Base-by-base conservation (phyloP, 164 flowering plant genomes). In the Stephania japonica region DNA sequence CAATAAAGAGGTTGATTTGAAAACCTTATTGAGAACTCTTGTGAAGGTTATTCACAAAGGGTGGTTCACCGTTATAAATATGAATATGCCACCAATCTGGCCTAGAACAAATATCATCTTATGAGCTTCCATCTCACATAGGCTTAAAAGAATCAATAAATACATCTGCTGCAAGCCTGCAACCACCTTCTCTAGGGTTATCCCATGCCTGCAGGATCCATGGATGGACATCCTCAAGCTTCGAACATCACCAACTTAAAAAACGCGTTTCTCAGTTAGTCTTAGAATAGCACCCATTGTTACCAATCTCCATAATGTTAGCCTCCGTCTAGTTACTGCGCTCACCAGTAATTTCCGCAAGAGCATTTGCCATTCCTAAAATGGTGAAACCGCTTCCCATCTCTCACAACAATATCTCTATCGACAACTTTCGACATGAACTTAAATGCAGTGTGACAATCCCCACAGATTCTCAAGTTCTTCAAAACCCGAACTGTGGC, bases 401-500 rank as follows among this genome's bases (percentile, higher is more conserved):
- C 93, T 80, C 94, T 85, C 68, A 91, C 94, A 66, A 91, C 81
- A 65, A 90, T 91, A 78, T 85, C 91, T 80, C 96, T 88, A 14
- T 69, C 85, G 66, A 79, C 87, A 24, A 84, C 85, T 76, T 75
- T 85, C 0, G 92, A 84, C 83, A 92, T 88, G 77, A 84, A 85
- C 82, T 83, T 90, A 80, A 92, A 78, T 38, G 96, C 91, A 75
- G 83, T 88, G 72, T 92, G 97, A 80, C 97, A 92, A 76, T 92
- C 97, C 43, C 94, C 90, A 82, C 97, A 90, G 25, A 88, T 90
- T 74, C 94, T 83, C 44, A 91, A 83, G 80, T 92, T 92, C 85
- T 92, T 92, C 72, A 88, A 85, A 72, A 92, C 89, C 76, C 94
- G 81, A 50, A 90, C 73, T 10, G 88, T 81, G 72, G 91, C 89